Conservation (phyloP, 306 rosid species). For the Prunus mira region DNA sequence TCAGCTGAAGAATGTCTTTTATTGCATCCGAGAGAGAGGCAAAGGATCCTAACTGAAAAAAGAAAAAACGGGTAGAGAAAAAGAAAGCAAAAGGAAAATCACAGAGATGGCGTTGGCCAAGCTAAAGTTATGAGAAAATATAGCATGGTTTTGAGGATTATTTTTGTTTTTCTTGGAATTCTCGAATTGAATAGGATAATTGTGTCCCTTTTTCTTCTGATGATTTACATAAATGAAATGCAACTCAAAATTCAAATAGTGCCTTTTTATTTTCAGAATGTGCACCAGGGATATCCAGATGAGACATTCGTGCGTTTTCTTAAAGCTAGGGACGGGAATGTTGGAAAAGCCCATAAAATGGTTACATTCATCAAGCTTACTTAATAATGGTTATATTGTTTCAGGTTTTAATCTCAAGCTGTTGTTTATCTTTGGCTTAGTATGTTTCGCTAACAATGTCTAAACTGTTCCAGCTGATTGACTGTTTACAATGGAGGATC, state of each 20-base stretch:
- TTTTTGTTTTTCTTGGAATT: conserved; percentile 11
- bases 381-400: conserved; percentile 6
- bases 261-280: conserved; percentile 53
- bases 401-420: background rate
- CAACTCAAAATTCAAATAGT: conserved; percentile 8
- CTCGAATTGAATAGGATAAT: background rate
- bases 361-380: conserved; percentile 41
- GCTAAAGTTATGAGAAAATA: background rate
- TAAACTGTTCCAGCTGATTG: conserved; percentile 61
- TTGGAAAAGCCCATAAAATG: conserved; percentile 88
- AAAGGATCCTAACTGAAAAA: background rate
- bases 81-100: background rate
- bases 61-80: background rate
- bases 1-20: background rate
- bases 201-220: background rate
- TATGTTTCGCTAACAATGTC: conserved; percentile 27
- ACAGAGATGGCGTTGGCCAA: background rate
- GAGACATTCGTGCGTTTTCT: conserved; percentile 76
- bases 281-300: conserved; percentile 70
- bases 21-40: background rate
- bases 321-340: conserved; percentile 85
- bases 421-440: conserved; percentile 22
- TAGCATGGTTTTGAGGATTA: background rate
- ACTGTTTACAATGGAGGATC: conserved; percentile 83
- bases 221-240: background rate